Evolutionary conservation across 2,329 filamentous ascomycete species (phyloP).

Genomic region (Microsporum canis): DNA sequence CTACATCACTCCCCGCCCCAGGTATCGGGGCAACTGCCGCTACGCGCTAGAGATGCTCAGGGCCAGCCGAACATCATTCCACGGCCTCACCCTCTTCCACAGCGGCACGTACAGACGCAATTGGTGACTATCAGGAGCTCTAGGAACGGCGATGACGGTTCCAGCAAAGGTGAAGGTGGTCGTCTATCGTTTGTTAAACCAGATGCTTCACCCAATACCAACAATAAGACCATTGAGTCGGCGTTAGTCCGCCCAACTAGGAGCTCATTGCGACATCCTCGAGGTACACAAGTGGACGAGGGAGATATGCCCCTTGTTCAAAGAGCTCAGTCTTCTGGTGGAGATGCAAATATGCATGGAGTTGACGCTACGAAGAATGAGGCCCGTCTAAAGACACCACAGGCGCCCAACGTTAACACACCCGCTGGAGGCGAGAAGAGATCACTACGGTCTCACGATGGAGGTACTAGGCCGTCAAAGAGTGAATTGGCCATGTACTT

Average conservation of each 20-base stretch:
- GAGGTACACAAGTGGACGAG: neutral
- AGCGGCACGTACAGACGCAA: neutral
- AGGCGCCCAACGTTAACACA: neutral
- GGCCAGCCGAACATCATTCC: neutral
- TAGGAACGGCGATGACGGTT: neutral
- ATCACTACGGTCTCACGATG: conserved; percentile 76
- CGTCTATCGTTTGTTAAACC: neutral
- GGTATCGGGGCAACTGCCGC: neutral
- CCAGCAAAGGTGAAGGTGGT: neutral
- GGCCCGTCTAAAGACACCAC: neutral
- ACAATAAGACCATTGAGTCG: neutral
- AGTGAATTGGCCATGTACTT: conserved; percentile 88
- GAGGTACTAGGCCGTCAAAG: conserved; percentile 62
- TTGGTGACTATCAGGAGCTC: neutral
- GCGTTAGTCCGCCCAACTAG: neutral
- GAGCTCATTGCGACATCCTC: neutral
- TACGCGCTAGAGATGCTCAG: conserved; percentile 3
- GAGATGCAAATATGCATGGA: neutral
- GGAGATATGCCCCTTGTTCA: neutral
- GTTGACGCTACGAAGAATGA: neutral
- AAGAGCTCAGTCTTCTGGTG: neutral
- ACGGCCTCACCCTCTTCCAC: neutral
- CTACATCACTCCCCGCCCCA: neutral
- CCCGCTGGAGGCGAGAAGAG: conserved; percentile 44
- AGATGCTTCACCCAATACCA: neutral